Evolutionary conservation across 108 stramenopile genomes (phyloP).

Genomic region (Stephanodiscus minutulus): DNA sequence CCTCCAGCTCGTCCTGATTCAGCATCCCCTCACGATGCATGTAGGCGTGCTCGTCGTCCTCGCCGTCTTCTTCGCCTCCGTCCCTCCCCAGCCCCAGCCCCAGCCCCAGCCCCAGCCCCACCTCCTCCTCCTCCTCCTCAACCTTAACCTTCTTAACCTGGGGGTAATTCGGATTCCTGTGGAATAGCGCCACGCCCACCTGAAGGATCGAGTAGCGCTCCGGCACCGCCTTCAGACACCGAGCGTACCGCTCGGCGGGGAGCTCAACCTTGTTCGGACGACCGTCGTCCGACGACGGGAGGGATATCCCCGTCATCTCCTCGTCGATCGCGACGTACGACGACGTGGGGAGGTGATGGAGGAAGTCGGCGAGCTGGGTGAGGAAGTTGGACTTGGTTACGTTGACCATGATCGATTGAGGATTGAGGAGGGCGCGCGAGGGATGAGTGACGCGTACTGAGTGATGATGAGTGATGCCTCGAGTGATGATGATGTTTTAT

Average conservation of each 20-base stretch:
- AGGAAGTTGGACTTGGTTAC: constrained; percentile 69
- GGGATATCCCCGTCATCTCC: constrained; percentile 84
- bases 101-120: background rate
- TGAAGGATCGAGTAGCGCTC: constrained; percentile 79
- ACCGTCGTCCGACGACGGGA: constrained; percentile 26
- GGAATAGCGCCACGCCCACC: constrained; percentile 77
- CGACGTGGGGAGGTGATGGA: constrained; percentile 65
- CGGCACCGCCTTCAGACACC: constrained; percentile 55
- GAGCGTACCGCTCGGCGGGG: constrained; percentile 56
- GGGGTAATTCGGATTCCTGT: constrained; percentile 51
- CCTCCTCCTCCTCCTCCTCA: background rate
- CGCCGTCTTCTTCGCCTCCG: background rate
- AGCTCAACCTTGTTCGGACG: constrained; percentile 62
- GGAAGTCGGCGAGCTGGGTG: constrained; percentile 54
- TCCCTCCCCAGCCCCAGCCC: background rate
- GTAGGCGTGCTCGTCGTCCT: constrained; percentile 40
- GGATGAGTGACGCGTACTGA: background rate
- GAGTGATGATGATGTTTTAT: background rate
- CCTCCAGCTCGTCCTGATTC: constrained; percentile 46
- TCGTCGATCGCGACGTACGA: constrained; percentile 79
- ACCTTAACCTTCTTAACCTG: too few relatives aligned
- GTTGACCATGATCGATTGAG: constrained; percentile 47
- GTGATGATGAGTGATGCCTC: background rate
- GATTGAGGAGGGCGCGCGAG: too few relatives aligned
- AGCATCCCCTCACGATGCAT: constrained; percentile 49